Conservation (phyloP, 345 rosid species). For the Populus alba region DNA sequence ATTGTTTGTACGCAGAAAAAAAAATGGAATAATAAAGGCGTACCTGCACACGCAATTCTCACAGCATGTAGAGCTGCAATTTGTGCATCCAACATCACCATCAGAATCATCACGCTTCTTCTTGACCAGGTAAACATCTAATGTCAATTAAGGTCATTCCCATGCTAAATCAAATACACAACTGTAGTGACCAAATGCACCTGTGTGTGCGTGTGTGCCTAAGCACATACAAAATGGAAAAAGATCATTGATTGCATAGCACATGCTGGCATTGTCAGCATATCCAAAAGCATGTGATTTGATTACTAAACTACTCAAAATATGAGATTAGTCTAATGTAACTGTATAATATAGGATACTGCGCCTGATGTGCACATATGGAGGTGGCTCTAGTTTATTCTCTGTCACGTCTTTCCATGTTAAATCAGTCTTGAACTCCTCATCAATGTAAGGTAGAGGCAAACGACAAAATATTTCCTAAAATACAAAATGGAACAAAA, state of each 20-base stretch:
- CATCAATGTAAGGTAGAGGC: constrained; percentile 76
- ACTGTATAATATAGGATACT: constrained; percentile 63
- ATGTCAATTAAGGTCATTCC: constrained; percentile 39
- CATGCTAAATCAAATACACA: neutral
- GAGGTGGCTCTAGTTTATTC: constrained; percentile 67
- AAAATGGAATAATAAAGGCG: constrained; percentile 1
- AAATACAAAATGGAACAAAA: constrained; percentile 16
- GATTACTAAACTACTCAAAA: neutral
- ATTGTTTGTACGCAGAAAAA: neutral
- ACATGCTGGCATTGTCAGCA: neutral
- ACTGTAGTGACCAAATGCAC: neutral
- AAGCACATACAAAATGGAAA: neutral
- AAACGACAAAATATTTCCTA: constrained; percentile 73
- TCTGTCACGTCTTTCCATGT: constrained; percentile 54
- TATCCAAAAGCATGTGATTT: neutral
- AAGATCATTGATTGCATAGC: neutral
- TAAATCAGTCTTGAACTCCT: constrained; percentile 80
- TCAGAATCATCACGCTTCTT: constrained; percentile 67
- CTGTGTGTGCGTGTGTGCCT: too few relatives aligned
- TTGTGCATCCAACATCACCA: constrained; percentile 82
- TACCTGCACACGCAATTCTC: constrained; percentile 93
- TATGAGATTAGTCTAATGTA: constrained; percentile 1
- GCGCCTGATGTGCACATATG: constrained; percentile 84
- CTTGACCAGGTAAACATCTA: constrained; percentile 83
- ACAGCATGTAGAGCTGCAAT: constrained; percentile 67